These are phyloP conservation scores for Cardiospermum halicacabum DNA, from an alignment of 345 rosid species.

Conservation along the genomic window DNA sequence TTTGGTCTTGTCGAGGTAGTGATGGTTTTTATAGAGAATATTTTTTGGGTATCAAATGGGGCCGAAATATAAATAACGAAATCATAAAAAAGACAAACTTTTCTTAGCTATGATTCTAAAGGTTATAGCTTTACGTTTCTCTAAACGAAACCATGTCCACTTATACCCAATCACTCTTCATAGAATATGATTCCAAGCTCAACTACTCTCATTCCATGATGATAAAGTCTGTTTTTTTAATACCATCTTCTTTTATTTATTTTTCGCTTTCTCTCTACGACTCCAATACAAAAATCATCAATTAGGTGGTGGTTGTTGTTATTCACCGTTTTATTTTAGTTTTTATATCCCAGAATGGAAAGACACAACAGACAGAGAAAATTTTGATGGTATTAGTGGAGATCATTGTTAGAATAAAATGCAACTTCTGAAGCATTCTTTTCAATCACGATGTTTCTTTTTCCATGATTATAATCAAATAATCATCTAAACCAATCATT, in stretches of 20 bases:
- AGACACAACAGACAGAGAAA: neutral
- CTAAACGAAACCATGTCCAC: neutral
- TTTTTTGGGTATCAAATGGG: neutral
- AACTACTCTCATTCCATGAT: neutral
- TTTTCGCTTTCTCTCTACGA: constrained; percentile 22
- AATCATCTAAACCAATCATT: neutral
- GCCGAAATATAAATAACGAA: neutral
- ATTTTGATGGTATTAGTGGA: neutral
- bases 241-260: neutral
- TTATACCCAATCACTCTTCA: neutral
- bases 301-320: constrained; percentile 5
- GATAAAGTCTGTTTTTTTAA: neutral
- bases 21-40: too few species aligned
- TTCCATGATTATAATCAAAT: neutral
- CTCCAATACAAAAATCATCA: neutral
- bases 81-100: neutral
- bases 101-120: neutral
- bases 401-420: too few species aligned
- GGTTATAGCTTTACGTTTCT: neutral
- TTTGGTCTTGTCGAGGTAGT: too few species aligned
- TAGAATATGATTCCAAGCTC: constrained; percentile 3
- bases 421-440: neutral
- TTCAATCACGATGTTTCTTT: neutral
- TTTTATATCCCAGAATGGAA: neutral
- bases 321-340: neutral